These are phyloP conservation scores for Drechslerella coelobrocha DNA, from an alignment of 2,329 filamentous ascomycete species.

Conservation along the genomic window DNA sequence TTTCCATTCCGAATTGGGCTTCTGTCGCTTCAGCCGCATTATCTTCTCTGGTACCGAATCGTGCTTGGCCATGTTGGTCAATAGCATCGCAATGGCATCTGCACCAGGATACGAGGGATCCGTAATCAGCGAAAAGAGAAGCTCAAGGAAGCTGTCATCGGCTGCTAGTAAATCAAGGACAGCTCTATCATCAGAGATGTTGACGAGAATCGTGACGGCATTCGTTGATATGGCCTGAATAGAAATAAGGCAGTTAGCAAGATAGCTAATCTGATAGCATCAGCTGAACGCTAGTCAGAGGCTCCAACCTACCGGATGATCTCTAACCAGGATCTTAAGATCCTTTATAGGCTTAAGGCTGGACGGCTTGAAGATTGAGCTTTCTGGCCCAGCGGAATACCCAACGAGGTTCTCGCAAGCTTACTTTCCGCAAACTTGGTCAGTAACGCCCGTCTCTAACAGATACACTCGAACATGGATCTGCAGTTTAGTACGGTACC, in stretches of 20 bases:
- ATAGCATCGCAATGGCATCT: constrained; percentile 85
- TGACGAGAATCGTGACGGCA: constrained; percentile 88
- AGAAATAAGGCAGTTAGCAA: background rate
- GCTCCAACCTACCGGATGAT: constrained; percentile 72
- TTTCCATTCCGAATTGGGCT: constrained; percentile 71
- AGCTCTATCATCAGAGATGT: constrained; percentile 77
- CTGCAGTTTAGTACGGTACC: constrained; percentile 61
- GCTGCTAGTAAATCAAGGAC: constrained; percentile 74
- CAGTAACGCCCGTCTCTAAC: constrained; percentile 16
- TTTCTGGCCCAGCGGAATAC: constrained; percentile 75
- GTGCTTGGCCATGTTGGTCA: constrained; percentile 88
- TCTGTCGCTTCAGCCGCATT: constrained; percentile 56
- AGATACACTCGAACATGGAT: background rate
- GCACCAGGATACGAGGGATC: constrained; percentile 78
- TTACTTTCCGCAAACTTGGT: constrained; percentile 52
- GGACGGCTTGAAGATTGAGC: constrained; percentile 81
- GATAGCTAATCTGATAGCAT: background rate
- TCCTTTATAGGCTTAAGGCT: constrained; percentile 81
- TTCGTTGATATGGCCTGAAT: constrained; percentile 63
- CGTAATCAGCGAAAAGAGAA: constrained; percentile 74
- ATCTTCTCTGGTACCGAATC: constrained; percentile 67
- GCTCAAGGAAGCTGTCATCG: constrained; percentile 81
- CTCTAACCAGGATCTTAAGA: constrained; percentile 82
- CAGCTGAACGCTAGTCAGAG: background rate
- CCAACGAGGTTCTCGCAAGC: constrained; percentile 76